Evolutionary conservation across 768 basidiomycete genomes (phyloP), one percentile per base, ranked within the genome.

Genomic region (Gloeophyllum trabeum): DNA sequence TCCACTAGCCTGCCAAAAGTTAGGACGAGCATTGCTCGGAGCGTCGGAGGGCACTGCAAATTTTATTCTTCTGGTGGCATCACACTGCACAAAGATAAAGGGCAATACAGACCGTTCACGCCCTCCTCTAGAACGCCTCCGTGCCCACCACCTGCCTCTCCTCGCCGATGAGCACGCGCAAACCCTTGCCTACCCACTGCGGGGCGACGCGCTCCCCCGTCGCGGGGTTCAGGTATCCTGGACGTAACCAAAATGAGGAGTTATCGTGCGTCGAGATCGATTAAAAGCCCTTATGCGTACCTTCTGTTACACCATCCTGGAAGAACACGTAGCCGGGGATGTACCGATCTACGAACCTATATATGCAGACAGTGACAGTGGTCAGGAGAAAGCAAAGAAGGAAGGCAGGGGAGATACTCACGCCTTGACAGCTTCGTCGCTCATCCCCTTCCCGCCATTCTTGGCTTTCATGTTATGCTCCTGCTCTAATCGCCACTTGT

Each of bases 261-360:
- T 21, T 37, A 10, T 37, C 20, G 36, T 10, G 36, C 7, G 35
- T 14, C 21, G 39, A 4, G 19, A 40, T 13, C 37, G 39, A 1
- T 51, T 57, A 23, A 43, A 40, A 6, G 42, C 43, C 18, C 49
- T 47, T 12, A 49, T 22, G 42, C 41, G 45, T 34, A 3, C 71
- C 70, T 4, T 52, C 49, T 6, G 40, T 48, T 3, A 84, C 62
- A 7, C 80, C 75, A 18, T 76, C 74, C 3, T 71, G 76, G 53
- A 86, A 97, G 55, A 93, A 82, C 46, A 94, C 78, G 54, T 96
- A 97, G 3, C 85, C 88, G 1, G 92, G 92, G 50, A 97, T 91
- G 59, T 96, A 96, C 3, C 93, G 79, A 58, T 91, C 85, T 4
- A 93, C 78, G 55, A 94, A 94, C 25, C 85, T 89, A 53, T 16